phyloP scores from a whole-genome alignment of 2,329 filamentous ascomycete genomes.

The Colletotrichum neosansevieriae region DNA sequence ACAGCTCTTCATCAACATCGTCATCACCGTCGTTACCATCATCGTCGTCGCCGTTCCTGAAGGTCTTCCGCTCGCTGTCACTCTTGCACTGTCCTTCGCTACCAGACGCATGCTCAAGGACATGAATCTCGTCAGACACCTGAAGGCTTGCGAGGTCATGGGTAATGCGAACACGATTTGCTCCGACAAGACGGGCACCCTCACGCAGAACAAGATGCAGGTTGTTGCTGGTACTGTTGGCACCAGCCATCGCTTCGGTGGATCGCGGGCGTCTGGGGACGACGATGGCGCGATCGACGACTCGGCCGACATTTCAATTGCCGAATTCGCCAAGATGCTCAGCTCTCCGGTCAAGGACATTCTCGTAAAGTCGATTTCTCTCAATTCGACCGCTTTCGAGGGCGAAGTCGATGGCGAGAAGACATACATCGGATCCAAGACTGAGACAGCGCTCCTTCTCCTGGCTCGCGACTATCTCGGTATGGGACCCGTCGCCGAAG shows the following conservation, averaged over 20 bases:
- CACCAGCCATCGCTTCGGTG: slow-evolving; percentile 66
- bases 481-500: slow-evolving; percentile 73
- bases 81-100: slow-evolving; percentile 80
- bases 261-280: slow-evolving; percentile 46
- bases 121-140: slow-evolving; percentile 80
- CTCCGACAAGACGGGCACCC: slow-evolving; percentile 76
- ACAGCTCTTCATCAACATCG: slow-evolving; percentile 80
- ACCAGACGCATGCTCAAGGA: slow-evolving; percentile 83
- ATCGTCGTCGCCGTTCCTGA: slow-evolving; percentile 85
- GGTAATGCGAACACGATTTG: slow-evolving; percentile 80
- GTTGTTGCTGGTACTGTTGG: slow-evolving; percentile 72
- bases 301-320: slow-evolving; percentile 54
- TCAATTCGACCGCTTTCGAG: slow-evolving; percentile 82
- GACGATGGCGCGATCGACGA: slow-evolving; percentile 46
- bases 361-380: slow-evolving; percentile 69
- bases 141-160: slow-evolving; percentile 86
- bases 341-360: slow-evolving; percentile 62
- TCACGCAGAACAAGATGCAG: slow-evolving; percentile 78
- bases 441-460: slow-evolving; percentile 79
- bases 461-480: slow-evolving; percentile 75
- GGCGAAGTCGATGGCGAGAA: slow-evolving; percentile 75
- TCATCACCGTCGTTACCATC: slow-evolving; percentile 83
- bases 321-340: slow-evolving; percentile 62
- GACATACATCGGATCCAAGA: slow-evolving; percentile 82
- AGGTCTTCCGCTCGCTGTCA: slow-evolving; percentile 82